These are phyloP conservation scores for Fusarium sublunatum DNA, from an alignment of 2,329 filamentous ascomycete species.

Conservation along the genomic window DNA sequence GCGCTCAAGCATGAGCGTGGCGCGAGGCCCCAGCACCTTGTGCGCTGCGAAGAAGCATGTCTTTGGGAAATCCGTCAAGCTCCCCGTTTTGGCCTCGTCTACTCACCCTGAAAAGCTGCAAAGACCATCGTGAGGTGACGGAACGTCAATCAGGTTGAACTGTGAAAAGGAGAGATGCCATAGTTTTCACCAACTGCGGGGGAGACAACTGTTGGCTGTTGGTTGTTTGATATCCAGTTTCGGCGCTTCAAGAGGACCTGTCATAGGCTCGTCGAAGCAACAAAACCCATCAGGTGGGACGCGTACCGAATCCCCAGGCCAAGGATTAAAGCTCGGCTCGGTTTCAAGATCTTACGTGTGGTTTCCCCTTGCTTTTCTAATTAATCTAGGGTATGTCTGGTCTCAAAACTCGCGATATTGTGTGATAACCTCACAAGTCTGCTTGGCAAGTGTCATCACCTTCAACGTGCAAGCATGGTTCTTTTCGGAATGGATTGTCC, in stretches of 20 bases:
- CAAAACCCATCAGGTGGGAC: background rate
- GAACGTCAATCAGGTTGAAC: background rate
- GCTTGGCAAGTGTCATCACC: too few relatives aligned
- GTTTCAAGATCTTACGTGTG: too few relatives aligned
- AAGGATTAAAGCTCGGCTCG: too few relatives aligned
- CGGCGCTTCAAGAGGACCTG: background rate
- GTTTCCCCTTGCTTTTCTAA: too few relatives aligned
- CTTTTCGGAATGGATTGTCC: too few relatives aligned
- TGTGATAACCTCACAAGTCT: too few relatives aligned
- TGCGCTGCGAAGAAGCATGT: background rate
- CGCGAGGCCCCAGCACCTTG: background rate
- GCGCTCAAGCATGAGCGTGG: background rate
- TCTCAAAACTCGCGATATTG: too few relatives aligned
- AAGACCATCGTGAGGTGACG: background rate
- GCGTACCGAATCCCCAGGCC: background rate
- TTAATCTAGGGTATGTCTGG: too few relatives aligned
- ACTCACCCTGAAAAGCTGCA: background rate
- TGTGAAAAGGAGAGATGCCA: background rate
- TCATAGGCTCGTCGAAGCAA: background rate
- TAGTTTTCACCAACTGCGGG: background rate
- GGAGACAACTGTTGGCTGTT: background rate
- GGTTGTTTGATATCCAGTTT: background rate
- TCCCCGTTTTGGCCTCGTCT: too few relatives aligned
- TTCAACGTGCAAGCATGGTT: too few relatives aligned
- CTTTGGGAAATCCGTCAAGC: background rate